Conservation (phyloP, 1,139 yeast species). For the Candida pseudoviswanathii region DNA sequence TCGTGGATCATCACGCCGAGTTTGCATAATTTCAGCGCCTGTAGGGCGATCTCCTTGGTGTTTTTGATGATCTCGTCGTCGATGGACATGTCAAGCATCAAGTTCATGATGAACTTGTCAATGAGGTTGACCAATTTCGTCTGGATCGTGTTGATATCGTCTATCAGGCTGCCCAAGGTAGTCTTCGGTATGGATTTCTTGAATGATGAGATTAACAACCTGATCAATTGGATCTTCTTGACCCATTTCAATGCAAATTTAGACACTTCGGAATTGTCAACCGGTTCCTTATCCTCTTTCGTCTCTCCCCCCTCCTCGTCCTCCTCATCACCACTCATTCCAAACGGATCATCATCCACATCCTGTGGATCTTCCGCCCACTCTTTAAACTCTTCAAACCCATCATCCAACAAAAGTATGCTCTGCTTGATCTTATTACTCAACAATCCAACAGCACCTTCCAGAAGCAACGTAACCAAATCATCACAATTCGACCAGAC, state of each 20-base stretch:
- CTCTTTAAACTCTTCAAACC: constrained; percentile 62
- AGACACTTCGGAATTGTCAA: constrained; percentile 27
- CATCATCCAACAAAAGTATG: constrained; percentile 57
- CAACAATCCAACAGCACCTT: constrained; percentile 55
- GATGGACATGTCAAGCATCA: constrained; percentile 46
- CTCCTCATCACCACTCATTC: constrained; percentile 35
- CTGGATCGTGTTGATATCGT: constrained; percentile 36
- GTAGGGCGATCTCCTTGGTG: constrained; percentile 27
- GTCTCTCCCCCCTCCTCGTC: constrained; percentile 24
- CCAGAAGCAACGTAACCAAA: constrained; percentile 37
- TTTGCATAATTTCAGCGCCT: constrained; percentile 33
- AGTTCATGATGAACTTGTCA: constrained; percentile 50
- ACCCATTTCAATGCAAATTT: constrained; percentile 51
- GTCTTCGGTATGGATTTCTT: constrained; percentile 54
- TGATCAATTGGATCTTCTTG: constrained; percentile 55
- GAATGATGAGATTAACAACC: constrained; percentile 54
- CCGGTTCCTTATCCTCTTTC: constrained; percentile 5
- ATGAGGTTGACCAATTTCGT: constrained; percentile 33
- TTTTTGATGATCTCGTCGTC: constrained; percentile 31
- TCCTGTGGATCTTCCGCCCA: constrained; percentile 65
- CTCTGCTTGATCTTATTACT: constrained; percentile 47
- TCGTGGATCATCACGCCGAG: constrained; percentile 41
- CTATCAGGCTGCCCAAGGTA: constrained; percentile 36
- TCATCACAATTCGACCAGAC: constrained; percentile 64
- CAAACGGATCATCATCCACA: constrained; percentile 47